phyloP scores from a whole-genome alignment of 2,329 filamentous ascomycete genomes.

The Aureobasidium namibiae region DNA sequence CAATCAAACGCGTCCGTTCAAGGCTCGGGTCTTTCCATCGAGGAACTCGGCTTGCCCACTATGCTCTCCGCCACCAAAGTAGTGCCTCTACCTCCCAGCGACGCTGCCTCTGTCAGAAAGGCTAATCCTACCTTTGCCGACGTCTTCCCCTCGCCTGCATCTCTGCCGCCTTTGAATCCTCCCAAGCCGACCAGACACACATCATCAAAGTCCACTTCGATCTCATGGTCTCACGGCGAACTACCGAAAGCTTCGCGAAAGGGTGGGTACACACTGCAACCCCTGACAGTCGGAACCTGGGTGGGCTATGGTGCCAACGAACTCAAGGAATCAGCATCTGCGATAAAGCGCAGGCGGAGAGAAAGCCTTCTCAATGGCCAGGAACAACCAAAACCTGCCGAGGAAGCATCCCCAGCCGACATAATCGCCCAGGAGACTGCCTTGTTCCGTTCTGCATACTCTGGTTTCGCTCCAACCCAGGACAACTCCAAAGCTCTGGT shows the following conservation, averaged over 20 bases:
- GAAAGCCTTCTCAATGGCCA: constrained; percentile 63
- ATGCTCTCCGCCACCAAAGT: constrained; percentile 65
- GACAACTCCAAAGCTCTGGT: constrained; percentile 66
- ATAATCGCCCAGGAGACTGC: constrained; percentile 53
- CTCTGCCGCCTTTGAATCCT: constrained; percentile 58
- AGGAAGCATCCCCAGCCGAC: constrained; percentile 27
- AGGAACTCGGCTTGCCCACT: constrained; percentile 61
- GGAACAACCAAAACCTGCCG: constrained; percentile 37
- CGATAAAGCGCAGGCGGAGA: constrained; percentile 58
- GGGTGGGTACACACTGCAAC: constrained; percentile 57
- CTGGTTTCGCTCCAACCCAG: constrained; percentile 67
- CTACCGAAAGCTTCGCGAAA: constrained; percentile 37
- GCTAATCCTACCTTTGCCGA: constrained; percentile 61
- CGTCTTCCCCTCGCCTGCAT: constrained; percentile 60
- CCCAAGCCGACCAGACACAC: constrained; percentile 60
- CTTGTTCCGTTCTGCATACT: constrained; percentile 69
- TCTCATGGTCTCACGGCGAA: constrained; percentile 46
- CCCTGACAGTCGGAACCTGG: constrained; percentile 59
- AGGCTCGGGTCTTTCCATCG: constrained; percentile 37
- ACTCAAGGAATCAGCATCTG: constrained; percentile 47
- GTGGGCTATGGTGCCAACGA: constrained; percentile 45
- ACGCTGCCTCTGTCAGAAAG: constrained; percentile 40
- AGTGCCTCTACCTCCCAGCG: constrained; percentile 42
- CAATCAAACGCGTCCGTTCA: constrained; percentile 27
- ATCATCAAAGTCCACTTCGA: constrained; percentile 48